Evolutionary conservation across 2,329 filamentous ascomycete genomes (phyloP), one percentile per base, ranked within the genome.

Genomic region (Pleomassaria siparia): DNA sequence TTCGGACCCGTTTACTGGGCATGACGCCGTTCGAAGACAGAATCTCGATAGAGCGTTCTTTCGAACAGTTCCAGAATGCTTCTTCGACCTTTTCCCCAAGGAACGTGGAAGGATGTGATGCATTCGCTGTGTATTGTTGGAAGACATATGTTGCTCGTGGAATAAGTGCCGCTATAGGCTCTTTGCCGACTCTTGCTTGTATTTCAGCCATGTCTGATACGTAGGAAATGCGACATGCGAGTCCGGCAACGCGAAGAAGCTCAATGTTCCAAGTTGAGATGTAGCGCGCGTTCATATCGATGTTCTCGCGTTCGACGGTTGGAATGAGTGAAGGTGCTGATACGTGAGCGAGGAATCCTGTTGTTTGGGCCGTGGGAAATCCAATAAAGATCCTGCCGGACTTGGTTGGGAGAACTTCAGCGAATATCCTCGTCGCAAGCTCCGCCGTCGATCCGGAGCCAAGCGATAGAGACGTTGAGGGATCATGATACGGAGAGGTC

Each of bases 281-380:
- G 78, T 91, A 96, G 46, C 91, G 84, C 13, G 94, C 95, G 67
- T 99, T 97, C 53, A 99, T 78, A 70, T 99, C 94, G 48, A 99
- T 96, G 44, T 90, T 94, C 67, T 99, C 94, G 65, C 94, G 85
- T 71, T 99, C 94, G 2, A 99, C 95, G 0, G 94, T 99, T 0
- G 94, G 94, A 47, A 99, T 99, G 12, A 99, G 86, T 0, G 92
- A 96, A 1, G 91, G 94, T 0, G 94, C 94, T 11, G 92, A 97
- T 24, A 99, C 88, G 69, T 99, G 94, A 66, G 95, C 88, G 13
- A 92, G 88, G 22, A 92, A 85, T 45, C 92, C 94, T 0, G 95
- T 99, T 0, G 94, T 99, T 74, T 99, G 94, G 58, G 92, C 91
- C 1, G 94, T 99, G 2, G 94, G 92, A 64, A 99, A 99, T 0